A percentile compares a stretch with the other conserved stretches of the same genome.
phyloP scores from a whole-genome alignment of 148 eudicot species.

The Nepenthes gracilis region DNA sequence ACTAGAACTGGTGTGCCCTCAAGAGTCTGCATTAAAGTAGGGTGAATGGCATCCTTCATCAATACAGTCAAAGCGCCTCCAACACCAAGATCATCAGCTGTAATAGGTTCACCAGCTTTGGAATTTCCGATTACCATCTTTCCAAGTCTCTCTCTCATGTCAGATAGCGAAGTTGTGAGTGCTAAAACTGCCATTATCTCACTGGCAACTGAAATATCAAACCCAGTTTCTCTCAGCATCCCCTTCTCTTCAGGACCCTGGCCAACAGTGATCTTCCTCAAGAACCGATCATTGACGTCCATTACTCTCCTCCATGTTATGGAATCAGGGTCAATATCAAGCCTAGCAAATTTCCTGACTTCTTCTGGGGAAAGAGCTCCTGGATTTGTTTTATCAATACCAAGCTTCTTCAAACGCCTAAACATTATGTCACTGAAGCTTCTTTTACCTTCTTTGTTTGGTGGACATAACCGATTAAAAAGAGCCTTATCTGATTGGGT shows the following conservation, averaged over 20 bases:
- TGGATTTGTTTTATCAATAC: conserved; percentile 73
- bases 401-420: conserved; percentile 80
- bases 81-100: conserved; percentile 94
- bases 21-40: conserved; percentile 97
- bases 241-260: conserved; percentile 99
- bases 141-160: conserved; percentile 96
- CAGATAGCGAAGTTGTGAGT: conserved; percentile 80
- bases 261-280: conserved; percentile 85
- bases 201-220: conserved; percentile 97
- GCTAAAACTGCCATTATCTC: conserved; percentile 99
- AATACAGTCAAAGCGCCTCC: conserved; percentile 95
- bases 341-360: conserved; percentile 78
- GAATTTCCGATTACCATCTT: conserved; percentile 96
- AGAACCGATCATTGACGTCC: conserved; percentile 94
- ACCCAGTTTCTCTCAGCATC: conserved; percentile 94
- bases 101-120: conserved; percentile 81
- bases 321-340: conserved; percentile 83
- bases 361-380: conserved; percentile 85
- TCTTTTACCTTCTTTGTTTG: conserved; percentile 74
- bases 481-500: conserved; percentile 91
- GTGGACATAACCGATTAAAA: conserved; percentile 76
- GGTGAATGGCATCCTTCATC: conserved; percentile 98
- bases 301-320: conserved; percentile 96
- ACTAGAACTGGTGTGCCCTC: conserved; percentile 99
- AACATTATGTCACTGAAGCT: conserved; percentile 78